phyloP scores from a whole-genome alignment of 805 yeast species.

The Hyphopichia homilentoma region DNA sequence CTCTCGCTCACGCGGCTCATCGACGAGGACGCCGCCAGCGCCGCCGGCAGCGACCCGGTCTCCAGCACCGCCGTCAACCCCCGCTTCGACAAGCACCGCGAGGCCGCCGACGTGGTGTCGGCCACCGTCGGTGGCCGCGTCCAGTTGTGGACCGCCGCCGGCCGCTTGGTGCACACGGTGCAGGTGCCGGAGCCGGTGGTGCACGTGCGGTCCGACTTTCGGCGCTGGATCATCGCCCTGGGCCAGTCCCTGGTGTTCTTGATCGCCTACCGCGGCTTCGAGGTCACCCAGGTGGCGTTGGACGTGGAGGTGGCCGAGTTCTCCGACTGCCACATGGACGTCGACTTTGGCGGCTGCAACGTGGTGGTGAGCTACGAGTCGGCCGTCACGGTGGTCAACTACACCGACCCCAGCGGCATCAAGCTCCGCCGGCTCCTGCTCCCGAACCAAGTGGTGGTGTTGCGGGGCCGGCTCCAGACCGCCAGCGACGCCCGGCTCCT shows the following conservation, averaged over 20 bases:
- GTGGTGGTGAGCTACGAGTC: constrained; percentile 19
- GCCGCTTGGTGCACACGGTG: constrained; percentile 9
- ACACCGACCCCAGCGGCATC: constrained; percentile 5
- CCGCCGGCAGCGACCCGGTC: constrained; percentile 8
- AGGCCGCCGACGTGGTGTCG: constrained; percentile 22
- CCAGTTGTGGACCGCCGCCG: constrained; percentile 22
- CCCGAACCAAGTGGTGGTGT: constrained; percentile 12
- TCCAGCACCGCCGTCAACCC: constrained; percentile 16
- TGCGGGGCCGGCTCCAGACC: constrained; percentile 17
- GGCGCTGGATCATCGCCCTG: constrained; percentile 16
- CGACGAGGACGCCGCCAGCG: constrained; percentile 4
- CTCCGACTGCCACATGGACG: constrained; percentile 16
- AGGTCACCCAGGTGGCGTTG: constrained; percentile 4
- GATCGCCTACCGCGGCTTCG: constrained; percentile 12
- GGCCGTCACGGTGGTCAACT: constrained; percentile 22
- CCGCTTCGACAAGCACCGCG: constrained; percentile 19
- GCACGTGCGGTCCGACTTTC: constrained; percentile 25
- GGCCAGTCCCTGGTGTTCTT: constrained; percentile 13
- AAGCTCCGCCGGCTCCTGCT: constrained; percentile 4
- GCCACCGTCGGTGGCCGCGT: constrained; percentile 21
- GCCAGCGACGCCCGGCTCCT: constrained; percentile 3
- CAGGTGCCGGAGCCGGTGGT: constrained; percentile 10
- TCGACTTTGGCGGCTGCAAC: constrained; percentile 30
- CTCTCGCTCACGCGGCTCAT: constrained; percentile 16
- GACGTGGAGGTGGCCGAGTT: constrained; percentile 15